Percentiles rank a stretch among this genome's conserved stretches.
Conservation (phyloP, 768 basidiomycete species). For the Lentinula edodes region DNA sequence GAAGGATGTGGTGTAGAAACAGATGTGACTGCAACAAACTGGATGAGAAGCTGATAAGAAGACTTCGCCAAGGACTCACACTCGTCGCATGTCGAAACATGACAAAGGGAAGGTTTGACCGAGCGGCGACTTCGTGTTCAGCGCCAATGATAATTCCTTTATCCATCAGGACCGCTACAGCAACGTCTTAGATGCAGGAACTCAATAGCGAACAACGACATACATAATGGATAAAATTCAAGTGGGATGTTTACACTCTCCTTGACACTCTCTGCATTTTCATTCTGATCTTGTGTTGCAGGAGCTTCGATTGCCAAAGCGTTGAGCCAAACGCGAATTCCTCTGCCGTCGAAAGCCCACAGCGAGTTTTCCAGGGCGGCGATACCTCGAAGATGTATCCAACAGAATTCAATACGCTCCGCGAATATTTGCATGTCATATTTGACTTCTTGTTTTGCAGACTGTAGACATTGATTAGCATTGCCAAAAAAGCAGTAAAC, state of each 20-base stretch:
- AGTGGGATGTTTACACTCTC: conserved; percentile 91
- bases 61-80: conserved; percentile 38
- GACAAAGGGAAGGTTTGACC: conserved; percentile 76
- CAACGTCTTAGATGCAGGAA: neutral
- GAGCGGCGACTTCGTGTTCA: conserved; percentile 78
- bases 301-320: conserved; percentile 81
- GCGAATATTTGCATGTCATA: conserved; percentile 98
- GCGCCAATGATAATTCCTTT: conserved; percentile 98
- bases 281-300: conserved; percentile 27
- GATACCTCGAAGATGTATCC: conserved; percentile 95
- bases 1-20: conserved; percentile 88
- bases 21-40: conserved; percentile 68
- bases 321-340: conserved; percentile 92
- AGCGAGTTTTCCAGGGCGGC: conserved; percentile 92
- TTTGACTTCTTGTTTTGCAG: conserved; percentile 82
- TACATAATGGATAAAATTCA: conserved; percentile 95
- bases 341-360: conserved; percentile 93
- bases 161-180: conserved; percentile 91
- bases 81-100: conserved; percentile 91
- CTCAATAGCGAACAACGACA: conserved; percentile 15
- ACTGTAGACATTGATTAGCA: conserved; percentile 35
- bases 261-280: conserved; percentile 53
- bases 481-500: neutral
- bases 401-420: conserved; percentile 96
- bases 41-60: conserved; percentile 2